These are phyloP conservation scores for Pyrenochaeta sp. DNA, from an alignment of 2,329 filamentous ascomycete genomes.

Conservation along the genomic window DNA sequence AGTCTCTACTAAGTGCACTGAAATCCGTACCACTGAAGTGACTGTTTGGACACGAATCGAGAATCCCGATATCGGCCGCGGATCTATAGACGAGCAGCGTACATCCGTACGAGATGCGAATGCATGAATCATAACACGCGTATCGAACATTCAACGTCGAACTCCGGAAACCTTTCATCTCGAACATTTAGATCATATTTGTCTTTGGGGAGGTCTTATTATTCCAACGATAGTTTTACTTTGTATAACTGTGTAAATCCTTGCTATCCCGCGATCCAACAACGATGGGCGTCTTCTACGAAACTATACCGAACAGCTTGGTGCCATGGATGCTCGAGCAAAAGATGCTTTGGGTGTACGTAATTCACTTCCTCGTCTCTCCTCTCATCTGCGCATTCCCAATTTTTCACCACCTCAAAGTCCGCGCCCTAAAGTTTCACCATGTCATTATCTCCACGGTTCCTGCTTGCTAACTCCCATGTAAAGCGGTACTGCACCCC, in stretches of 20 bases:
- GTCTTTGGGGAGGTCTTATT: background rate
- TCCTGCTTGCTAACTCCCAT: background rate
- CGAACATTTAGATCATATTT: background rate
- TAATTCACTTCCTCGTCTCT: background rate
- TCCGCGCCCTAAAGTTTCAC: too few species aligned
- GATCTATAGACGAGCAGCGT: too few species aligned
- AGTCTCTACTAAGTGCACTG: background rate
- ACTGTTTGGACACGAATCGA: too few species aligned
- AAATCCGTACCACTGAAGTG: too few species aligned
- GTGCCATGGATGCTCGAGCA: slow-evolving; percentile 55
- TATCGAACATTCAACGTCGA: background rate
- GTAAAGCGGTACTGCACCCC: slow-evolving; percentile 50
- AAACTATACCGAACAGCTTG: slow-evolving; percentile 51
- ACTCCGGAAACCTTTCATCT: background rate
- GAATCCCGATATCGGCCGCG: too few species aligned
- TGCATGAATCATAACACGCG: too few species aligned
- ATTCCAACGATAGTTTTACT: too few species aligned
- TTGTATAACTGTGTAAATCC: too few species aligned
- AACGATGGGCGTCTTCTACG: slow-evolving; percentile 55
- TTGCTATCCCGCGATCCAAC: background rate
- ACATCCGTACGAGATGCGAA: too few species aligned
- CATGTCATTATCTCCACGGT: background rate
- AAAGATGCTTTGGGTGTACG: slow-evolving; percentile 53
- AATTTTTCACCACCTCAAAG: background rate
- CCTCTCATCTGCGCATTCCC: background rate